Conservation (phyloP, 129 eudicot genomes). For the Silybum marianum region DNA sequence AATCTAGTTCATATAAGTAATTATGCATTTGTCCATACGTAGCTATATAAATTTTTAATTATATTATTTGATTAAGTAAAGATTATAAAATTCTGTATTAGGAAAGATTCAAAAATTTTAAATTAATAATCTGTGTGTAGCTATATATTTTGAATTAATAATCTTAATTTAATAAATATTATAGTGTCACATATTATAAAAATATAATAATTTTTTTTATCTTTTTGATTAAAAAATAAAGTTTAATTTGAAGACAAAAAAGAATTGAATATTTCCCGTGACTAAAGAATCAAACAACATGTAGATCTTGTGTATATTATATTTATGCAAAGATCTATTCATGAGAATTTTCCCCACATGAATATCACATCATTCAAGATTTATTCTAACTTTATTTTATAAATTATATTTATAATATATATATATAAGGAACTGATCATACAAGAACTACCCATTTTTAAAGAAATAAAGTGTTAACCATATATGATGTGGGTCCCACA, state of each 20-base stretch:
- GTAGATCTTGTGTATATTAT: slow-evolving; percentile 21
- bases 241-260: not conserved
- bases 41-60: not conserved
- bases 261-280: slow-evolving; percentile 8
- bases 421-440: too few relatives aligned
- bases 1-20: too few relatives aligned
- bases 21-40: not conserved
- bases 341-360: slow-evolving; percentile 23
- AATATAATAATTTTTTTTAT: not conserved
- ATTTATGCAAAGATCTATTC: slow-evolving; percentile 6
- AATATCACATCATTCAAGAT: slow-evolving; percentile 18
- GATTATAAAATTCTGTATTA: not conserved
- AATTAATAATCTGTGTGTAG: not conserved
- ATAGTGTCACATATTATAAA: not conserved
- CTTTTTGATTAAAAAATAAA: not conserved
- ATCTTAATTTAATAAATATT: too few relatives aligned
- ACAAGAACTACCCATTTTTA: too few relatives aligned
- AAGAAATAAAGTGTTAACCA: too few relatives aligned
- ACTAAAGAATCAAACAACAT: slow-evolving; percentile 26
- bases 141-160: too few relatives aligned
- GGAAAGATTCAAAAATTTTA: not conserved
- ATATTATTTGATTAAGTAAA: too few relatives aligned
- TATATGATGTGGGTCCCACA: too few relatives aligned
- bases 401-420: not conserved
- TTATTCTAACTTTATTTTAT: slow-evolving; percentile 12